These are phyloP conservation scores for Centrapalus pauciflorus DNA, from an alignment of 129 eudicot genomes.

Conservation along the genomic window DNA sequence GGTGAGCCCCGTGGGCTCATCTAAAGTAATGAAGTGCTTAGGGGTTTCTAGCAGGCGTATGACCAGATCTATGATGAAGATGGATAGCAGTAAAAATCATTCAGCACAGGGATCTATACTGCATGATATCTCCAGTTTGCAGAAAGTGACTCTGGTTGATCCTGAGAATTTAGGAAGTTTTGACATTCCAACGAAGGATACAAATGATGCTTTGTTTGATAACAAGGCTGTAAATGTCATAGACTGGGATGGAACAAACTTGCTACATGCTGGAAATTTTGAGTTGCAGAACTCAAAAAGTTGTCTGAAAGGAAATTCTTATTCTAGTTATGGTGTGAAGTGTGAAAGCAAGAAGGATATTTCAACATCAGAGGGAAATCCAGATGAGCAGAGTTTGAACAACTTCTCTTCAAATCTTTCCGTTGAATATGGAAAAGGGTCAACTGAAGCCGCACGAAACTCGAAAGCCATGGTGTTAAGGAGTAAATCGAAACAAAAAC, in stretches of 20 bases:
- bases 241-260: neutral
- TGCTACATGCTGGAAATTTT: neutral
- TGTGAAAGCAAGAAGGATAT: neutral
- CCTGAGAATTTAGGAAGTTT: neutral
- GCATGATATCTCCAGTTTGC: neutral
- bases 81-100: neutral
- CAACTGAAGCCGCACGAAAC: slow-evolving; percentile 15
- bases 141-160: neutral
- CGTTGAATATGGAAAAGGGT: neutral
- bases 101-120: neutral
- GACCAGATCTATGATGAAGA: slow-evolving; percentile 27
- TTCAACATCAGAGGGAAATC: neutral
- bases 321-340: slow-evolving; percentile 5
- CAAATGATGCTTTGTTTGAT: neutral
- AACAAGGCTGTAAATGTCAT: slow-evolving; percentile 10
- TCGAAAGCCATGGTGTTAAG: slow-evolving; percentile 4
- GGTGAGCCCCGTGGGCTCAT: slow-evolving; percentile 8
- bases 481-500: slow-evolving; percentile 10
- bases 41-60: slow-evolving; percentile 18
- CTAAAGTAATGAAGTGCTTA: neutral
- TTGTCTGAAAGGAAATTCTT: neutral
- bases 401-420: neutral
- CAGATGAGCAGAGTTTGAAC: slow-evolving; percentile 6
- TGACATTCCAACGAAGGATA: slow-evolving; percentile 12
- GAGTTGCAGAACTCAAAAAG: neutral